These are phyloP conservation scores for Pulveroboletus sp. DNA, from an alignment of 768 basidiomycete genomes.

Conservation along the genomic window DNA sequence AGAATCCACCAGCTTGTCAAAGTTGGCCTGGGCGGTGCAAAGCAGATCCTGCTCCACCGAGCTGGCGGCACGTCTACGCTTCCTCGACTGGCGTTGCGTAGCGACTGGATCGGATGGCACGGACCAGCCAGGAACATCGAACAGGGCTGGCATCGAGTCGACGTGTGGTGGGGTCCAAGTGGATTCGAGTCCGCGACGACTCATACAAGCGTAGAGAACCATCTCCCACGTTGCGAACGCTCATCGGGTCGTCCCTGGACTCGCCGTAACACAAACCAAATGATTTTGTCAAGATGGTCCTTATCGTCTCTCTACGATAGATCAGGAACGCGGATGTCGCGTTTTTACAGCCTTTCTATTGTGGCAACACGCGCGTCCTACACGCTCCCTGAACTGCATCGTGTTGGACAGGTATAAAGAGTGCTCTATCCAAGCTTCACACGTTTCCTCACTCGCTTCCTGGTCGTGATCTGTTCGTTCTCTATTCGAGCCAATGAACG, in stretches of 20 bases:
- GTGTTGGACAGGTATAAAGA: constrained; percentile 18
- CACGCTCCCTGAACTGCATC: constrained; percentile 17
- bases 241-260: not conserved
- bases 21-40: constrained; percentile 42
- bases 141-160: constrained; percentile 36
- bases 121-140: constrained; percentile 70
- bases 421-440: not conserved
- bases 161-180: constrained; percentile 3
- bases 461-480: not conserved
- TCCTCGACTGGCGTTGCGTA: constrained; percentile 32
- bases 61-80: constrained; percentile 49
- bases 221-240: not conserved
- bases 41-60: constrained; percentile 36
- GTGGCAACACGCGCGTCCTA: constrained; percentile 1
- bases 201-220: no score
- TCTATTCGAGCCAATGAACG: constrained; percentile 11
- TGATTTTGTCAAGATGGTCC: not conserved
- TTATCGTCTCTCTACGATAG: not conserved
- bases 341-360: constrained; percentile 6
- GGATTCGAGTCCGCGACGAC: constrained; percentile 1
- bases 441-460: not conserved
- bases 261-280: not conserved
- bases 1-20: constrained; percentile 58
- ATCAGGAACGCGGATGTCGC: constrained; percentile 19
- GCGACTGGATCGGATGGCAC: constrained; percentile 41